These are phyloP conservation scores for Penicillium digitatum DNA, from an alignment of 2,329 filamentous ascomycete species.

Conservation along the genomic window DNA sequence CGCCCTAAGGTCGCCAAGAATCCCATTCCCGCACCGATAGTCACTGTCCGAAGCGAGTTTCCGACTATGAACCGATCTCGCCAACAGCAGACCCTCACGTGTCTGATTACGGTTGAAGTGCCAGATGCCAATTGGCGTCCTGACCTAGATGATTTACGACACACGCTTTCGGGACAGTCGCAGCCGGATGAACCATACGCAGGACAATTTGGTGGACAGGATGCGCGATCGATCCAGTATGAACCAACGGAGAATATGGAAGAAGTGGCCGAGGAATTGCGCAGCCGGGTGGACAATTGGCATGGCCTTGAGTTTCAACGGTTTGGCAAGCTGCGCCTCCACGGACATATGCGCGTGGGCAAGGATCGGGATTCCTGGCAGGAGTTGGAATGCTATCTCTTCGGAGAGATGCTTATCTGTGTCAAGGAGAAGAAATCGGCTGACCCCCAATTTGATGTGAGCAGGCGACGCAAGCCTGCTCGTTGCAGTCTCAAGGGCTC, in stretches of 20 bases:
- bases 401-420: slow-evolving; percentile 98
- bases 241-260: slow-evolving; percentile 74
- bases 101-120: slow-evolving; percentile 89
- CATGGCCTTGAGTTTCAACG: slow-evolving; percentile 89
- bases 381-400: slow-evolving; percentile 93
- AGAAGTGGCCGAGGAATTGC: slow-evolving; percentile 79
- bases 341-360: slow-evolving; percentile 85
- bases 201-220: slow-evolving; percentile 42
- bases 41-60: slow-evolving; percentile 96
- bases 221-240: slow-evolving; percentile 62
- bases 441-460: slow-evolving; percentile 59
- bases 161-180: slow-evolving; percentile 49
- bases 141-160: slow-evolving; percentile 71
- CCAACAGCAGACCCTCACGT: slow-evolving; percentile 92
- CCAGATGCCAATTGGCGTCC: slow-evolving; percentile 87
- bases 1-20: slow-evolving; percentile 67
- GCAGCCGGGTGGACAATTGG: slow-evolving; percentile 94
- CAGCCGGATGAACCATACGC: slow-evolving; percentile 53
- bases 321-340: slow-evolving; percentile 86
- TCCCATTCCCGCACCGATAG: slow-evolving; percentile 81
- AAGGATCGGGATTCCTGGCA: slow-evolving; percentile 98
- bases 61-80: slow-evolving; percentile 87
- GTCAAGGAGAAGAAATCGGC: slow-evolving; percentile 90
- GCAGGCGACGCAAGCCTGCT: slow-evolving; percentile 58
- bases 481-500: slow-evolving; percentile 93